Evolutionary conservation across 2,329 filamentous ascomycete genomes (phyloP).

Genomic region (Verticillium tricorpus): DNA sequence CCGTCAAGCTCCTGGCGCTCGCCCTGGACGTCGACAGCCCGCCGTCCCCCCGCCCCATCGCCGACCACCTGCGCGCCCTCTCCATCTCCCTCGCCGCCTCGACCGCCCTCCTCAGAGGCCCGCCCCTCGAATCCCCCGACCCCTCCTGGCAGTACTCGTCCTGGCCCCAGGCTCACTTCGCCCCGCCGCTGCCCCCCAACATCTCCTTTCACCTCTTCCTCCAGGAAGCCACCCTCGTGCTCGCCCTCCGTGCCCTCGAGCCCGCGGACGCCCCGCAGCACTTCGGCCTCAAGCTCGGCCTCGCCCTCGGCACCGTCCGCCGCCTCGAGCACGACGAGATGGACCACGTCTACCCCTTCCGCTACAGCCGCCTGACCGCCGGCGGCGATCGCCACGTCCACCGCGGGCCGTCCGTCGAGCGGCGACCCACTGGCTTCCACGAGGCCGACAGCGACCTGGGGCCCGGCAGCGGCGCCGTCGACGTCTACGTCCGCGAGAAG

Average conservation of each 20-base stretch:
- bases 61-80: conserved; percentile 52
- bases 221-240: conserved; percentile 64
- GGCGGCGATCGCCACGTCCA: conserved; percentile 13
- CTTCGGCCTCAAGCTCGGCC: conserved; percentile 63
- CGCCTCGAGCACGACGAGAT: conserved; percentile 74
- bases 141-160: conserved; percentile 40
- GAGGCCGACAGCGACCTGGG: neutral
- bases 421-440: conserved; percentile 2
- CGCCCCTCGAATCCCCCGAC: conserved; percentile 27
- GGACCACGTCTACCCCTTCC: conserved; percentile 68
- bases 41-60: conserved; percentile 52
- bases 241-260: conserved; percentile 67
- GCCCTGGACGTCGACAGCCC: conserved; percentile 52
- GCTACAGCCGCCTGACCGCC: conserved; percentile 23
- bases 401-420: conserved; percentile 1
- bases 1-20: conserved; percentile 77
- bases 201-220: conserved; percentile 73
- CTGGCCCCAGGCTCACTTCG: conserved; percentile 38
- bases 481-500: conserved; percentile 87
- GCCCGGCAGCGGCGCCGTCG: conserved; percentile 28
- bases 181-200: conserved; percentile 44
- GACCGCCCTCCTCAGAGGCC: conserved; percentile 51
- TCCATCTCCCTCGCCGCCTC: conserved; percentile 50
- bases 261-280: conserved; percentile 58
- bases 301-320: conserved; percentile 61